phyloP scores from a whole-genome alignment of 2,329 filamentous ascomycete species.

The Diaporthe sp. region DNA sequence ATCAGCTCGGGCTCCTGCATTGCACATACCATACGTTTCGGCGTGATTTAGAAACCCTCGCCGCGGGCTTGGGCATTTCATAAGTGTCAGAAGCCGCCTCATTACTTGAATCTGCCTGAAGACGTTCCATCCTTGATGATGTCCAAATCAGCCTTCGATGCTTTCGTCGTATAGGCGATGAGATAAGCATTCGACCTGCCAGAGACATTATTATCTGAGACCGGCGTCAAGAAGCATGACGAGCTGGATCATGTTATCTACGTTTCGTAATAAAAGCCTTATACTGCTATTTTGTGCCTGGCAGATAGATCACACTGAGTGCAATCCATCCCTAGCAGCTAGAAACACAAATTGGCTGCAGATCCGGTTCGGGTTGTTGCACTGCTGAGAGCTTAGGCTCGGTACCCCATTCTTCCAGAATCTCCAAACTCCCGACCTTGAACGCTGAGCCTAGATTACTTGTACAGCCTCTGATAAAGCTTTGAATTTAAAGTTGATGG shows the following conservation, averaged over 20 bases:
- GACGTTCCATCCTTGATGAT: neutral
- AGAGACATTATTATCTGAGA: neutral
- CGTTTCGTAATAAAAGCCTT: neutral
- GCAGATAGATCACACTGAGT: neutral
- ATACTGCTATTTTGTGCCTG: neutral
- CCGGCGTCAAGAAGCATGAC: neutral
- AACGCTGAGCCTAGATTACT: neutral
- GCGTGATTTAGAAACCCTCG: neutral
- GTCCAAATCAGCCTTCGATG: neutral
- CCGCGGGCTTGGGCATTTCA: neutral
- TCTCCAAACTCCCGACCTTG: neutral
- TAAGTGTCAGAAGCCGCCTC: neutral
- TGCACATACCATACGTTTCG: neutral
- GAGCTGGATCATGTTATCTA: neutral
- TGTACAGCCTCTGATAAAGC: neutral
- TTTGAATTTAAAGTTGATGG: neutral
- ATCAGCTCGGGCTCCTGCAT: neutral
- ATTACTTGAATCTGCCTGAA: neutral
- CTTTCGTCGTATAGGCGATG: neutral
- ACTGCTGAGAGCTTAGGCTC: neutral
- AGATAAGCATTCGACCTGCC: neutral
- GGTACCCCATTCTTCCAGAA: slow-evolving; percentile 2
- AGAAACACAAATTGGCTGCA: neutral
- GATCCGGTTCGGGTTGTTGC: neutral
- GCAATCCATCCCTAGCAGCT: neutral